phyloP scores from a whole-genome alignment of 176 grass and related monocot species.

The Avena sativa region DNA sequence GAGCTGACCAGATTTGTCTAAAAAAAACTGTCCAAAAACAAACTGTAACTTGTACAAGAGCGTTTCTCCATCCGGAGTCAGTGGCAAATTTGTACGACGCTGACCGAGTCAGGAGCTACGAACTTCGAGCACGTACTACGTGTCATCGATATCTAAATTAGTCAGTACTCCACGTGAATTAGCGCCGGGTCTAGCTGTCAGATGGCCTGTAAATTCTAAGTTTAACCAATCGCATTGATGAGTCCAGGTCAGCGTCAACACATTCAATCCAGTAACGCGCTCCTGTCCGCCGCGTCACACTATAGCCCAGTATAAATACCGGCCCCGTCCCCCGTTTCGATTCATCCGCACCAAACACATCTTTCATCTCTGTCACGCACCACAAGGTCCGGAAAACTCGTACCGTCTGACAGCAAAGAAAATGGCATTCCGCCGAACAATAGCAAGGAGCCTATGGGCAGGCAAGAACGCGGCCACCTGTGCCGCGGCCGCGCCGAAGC shows the following conservation, averaged over 20 bases:
- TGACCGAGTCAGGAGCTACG: background rate
- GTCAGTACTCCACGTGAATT: background rate
- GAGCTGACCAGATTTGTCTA: background rate
- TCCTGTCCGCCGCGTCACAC: slow-evolving; percentile 25
- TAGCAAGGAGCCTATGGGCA: slow-evolving; percentile 52
- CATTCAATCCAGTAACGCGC: background rate
- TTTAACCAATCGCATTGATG: background rate
- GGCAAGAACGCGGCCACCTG: slow-evolving; percentile 25
- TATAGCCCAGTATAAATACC: slow-evolving; percentile 58
- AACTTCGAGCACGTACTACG: slow-evolving; percentile 10
- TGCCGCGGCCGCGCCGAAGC: background rate
- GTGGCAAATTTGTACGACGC: background rate
- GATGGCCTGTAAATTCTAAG: background rate
- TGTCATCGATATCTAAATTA: slow-evolving; percentile 3
- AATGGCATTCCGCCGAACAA: slow-evolving; percentile 69
- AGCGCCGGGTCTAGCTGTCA: background rate
- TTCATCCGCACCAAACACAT: slow-evolving; percentile 10
- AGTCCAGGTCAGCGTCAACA: slow-evolving; percentile 4
- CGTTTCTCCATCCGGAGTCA: background rate
- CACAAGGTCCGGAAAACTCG: background rate
- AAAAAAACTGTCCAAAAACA: background rate
- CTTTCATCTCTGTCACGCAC: slow-evolving; percentile 27
- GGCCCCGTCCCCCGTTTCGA: background rate
- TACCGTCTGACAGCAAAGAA: background rate
- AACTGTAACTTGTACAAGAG: background rate